Conservation (phyloP, 2,329 filamentous ascomycete genomes). For the Thermochaetoides dissita region DNA sequence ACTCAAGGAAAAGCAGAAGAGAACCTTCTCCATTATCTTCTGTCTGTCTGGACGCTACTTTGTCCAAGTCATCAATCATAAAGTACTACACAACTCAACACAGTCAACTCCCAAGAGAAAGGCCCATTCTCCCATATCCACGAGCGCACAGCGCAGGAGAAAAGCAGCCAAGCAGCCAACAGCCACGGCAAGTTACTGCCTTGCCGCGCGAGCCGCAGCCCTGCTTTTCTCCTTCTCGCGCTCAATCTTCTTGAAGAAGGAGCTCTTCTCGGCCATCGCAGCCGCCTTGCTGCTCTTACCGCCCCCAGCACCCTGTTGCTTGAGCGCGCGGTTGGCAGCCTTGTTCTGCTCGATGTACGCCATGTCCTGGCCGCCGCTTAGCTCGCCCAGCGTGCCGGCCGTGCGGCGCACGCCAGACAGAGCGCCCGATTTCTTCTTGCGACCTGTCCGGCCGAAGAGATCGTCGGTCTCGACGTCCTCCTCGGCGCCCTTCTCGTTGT, state of each 20-base stretch:
- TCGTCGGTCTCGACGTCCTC: slow-evolving; percentile 25
- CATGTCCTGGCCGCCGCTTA: slow-evolving; percentile 91
- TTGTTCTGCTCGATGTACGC: slow-evolving; percentile 82
- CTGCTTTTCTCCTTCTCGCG: slow-evolving; percentile 41
- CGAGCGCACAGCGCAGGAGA: too few relatives aligned
- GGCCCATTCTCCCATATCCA: too few relatives aligned
- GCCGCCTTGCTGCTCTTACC: slow-evolving; percentile 16
- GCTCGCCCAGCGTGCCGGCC: slow-evolving; percentile 70
- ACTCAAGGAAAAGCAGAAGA: too few relatives aligned
- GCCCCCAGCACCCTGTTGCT: slow-evolving; percentile 31
- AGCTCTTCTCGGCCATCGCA: slow-evolving; percentile 24
- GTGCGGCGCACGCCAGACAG: slow-evolving; percentile 42
- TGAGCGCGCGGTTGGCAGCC: slow-evolving; percentile 52
- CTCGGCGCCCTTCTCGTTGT: slow-evolving; percentile 42
- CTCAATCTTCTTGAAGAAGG: slow-evolving; percentile 53
- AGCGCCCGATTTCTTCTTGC: slow-evolving; percentile 6
- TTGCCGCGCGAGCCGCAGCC: background rate
- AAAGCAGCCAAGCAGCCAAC: too few relatives aligned
- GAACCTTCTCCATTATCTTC: too few relatives aligned
- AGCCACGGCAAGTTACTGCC: too few relatives aligned
- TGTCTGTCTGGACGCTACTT: too few relatives aligned
- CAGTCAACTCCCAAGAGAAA: too few relatives aligned
- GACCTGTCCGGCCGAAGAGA: slow-evolving; percentile 20
- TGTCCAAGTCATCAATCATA: too few relatives aligned
- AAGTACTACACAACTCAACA: too few relatives aligned